Evolutionary conservation across 306 rosid species (phyloP).

Genomic region (Canavalia gladiata): DNA sequence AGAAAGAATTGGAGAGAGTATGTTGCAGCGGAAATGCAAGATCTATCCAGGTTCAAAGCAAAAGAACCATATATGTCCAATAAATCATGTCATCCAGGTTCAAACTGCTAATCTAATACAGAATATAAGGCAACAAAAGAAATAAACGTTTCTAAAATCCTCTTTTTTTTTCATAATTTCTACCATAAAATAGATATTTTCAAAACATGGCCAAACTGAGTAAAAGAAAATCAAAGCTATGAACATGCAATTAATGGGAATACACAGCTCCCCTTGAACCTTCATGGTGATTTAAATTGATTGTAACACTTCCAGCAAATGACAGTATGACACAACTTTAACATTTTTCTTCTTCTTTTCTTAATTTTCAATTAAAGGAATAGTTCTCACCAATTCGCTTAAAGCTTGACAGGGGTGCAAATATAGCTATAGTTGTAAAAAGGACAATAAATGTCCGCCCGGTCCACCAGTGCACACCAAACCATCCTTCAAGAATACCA

Average conservation of each 20-base stretch:
- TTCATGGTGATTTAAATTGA: slow-evolving; percentile 17
- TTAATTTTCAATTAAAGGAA: not conserved
- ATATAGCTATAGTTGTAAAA: slow-evolving; percentile 70
- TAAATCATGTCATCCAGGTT: not conserved
- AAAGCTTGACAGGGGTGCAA: slow-evolving; percentile 84
- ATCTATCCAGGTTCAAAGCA: not conserved
- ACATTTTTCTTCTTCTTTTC: not conserved
- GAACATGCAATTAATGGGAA: not conserved
- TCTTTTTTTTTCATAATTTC: not conserved
- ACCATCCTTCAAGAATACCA: slow-evolving; percentile 93
- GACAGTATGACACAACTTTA: slow-evolving; percentile 7
- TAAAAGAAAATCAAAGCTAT: slow-evolving; percentile 5
- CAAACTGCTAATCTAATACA: slow-evolving; percentile 8
- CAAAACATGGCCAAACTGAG: not conserved
- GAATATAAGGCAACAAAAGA: slow-evolving; percentile 19
- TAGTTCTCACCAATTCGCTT: slow-evolving; percentile 77
- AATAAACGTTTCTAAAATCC: not conserved
- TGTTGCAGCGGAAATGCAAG: slow-evolving; percentile 34
- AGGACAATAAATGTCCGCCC: slow-evolving; percentile 72
- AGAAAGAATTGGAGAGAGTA: not conserved
- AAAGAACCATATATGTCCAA: slow-evolving; percentile 13
- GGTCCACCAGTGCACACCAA: slow-evolving; percentile 92
- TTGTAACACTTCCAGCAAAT: slow-evolving; percentile 14
- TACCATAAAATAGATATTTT: not conserved
- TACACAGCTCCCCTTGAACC: slow-evolving; percentile 2